Evolutionary conservation across 2,329 filamentous ascomycete species (phyloP).

Genomic region (Xylaria sp.): DNA sequence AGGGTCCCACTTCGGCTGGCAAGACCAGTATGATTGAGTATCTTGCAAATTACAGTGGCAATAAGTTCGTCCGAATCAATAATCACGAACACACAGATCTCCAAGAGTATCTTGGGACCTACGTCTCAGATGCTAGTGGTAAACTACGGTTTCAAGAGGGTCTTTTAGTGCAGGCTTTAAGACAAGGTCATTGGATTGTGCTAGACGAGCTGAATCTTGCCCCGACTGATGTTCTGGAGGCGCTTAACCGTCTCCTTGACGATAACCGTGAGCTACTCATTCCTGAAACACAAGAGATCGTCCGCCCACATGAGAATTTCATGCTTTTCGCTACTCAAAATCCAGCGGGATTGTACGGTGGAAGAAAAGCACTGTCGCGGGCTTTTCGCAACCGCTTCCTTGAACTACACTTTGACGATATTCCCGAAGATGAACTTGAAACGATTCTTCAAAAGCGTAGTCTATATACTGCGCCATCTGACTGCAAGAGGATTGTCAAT

Average conservation of each 20-base stretch:
- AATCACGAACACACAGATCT: constrained; percentile 99
- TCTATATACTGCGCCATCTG: constrained; percentile 86
- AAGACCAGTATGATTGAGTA: constrained; percentile 99
- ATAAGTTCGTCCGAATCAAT: constrained; percentile 98
- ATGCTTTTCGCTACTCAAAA: constrained; percentile 99
- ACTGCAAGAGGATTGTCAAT: constrained; percentile 89
- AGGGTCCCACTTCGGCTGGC: constrained; percentile 95
- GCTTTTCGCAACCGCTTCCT: constrained; percentile 97
- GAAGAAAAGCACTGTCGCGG: constrained; percentile 89
- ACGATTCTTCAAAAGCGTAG: constrained; percentile 90
- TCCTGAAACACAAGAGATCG: constrained; percentile 93
- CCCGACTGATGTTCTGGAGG: constrained; percentile 95
- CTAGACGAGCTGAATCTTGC: constrained; percentile 97
- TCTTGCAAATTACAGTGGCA: constrained; percentile 93
- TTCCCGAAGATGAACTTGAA: constrained; percentile 92
- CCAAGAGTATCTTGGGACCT: constrained; percentile 96
- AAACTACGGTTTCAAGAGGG: constrained; percentile 93
- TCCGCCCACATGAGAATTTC: constrained; percentile 92
- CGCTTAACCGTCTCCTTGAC: constrained; percentile 92
- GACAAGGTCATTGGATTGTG: constrained; percentile 97
- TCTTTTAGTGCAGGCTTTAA: constrained; percentile 88
- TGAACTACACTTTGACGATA: constrained; percentile 97
- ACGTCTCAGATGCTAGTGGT: constrained; percentile 86
- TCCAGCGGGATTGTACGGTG: constrained; percentile 93
- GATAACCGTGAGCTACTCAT: constrained; percentile 97